Conservation (phyloP, 176 grass and related monocot genomes). For the Tuctoria greenei region DNA sequence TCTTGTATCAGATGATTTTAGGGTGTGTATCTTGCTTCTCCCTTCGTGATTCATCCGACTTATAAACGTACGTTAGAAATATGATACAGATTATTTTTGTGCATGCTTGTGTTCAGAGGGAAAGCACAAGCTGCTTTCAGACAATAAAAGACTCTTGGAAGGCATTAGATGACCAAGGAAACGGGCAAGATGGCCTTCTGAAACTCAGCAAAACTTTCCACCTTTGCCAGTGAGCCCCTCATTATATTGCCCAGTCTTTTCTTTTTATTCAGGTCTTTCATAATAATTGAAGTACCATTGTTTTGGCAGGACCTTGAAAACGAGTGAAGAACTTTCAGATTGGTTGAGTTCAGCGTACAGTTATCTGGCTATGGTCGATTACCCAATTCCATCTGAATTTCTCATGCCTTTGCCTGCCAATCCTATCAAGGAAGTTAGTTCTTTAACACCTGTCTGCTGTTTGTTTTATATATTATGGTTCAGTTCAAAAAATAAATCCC, state of each 20-base stretch:
- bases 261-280: slow-evolving; percentile 2
- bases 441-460: not conserved
- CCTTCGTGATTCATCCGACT: not conserved
- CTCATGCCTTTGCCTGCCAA: slow-evolving; percentile 89
- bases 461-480: not conserved
- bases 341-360: slow-evolving; percentile 93
- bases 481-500: not conserved
- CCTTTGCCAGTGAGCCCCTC: slow-evolving; percentile 67
- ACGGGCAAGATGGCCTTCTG: slow-evolving; percentile 51
- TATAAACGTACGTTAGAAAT: not conserved
- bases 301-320: slow-evolving; percentile 65
- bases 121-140: slow-evolving; percentile 80
- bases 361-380: slow-evolving; percentile 95
- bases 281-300: not conserved
- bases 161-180: slow-evolving; percentile 63
- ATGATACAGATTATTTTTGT: slow-evolving; percentile 11
- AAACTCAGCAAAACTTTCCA: slow-evolving; percentile 77
- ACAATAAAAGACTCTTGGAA: slow-evolving; percentile 87
- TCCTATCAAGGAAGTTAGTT: slow-evolving; percentile 92
- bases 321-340: slow-evolving; percentile 60
- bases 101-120: slow-evolving; percentile 54
- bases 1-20: slow-evolving; percentile 93
- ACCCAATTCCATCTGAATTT: slow-evolving; percentile 81
- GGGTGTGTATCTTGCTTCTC: slow-evolving; percentile 36
- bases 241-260: not conserved